A percentile compares a stretch with the other conserved stretches of the same genome.
phyloP scores from a whole-genome alignment of 306 rosid genomes.

The Elaeagnus macrophylla region DNA sequence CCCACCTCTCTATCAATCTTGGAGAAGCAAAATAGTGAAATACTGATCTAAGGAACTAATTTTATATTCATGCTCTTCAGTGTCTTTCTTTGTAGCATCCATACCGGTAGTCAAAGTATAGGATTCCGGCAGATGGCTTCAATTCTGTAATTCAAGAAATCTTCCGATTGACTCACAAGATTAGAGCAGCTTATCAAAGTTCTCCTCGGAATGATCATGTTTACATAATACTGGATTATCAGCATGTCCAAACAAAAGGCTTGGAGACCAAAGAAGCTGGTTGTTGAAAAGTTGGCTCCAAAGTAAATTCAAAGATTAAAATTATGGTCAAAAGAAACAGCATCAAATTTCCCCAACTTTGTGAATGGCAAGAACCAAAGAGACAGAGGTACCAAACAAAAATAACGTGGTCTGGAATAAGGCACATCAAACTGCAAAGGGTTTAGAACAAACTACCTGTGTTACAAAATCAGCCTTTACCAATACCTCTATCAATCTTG shows the following conservation, averaged over 20 bases:
- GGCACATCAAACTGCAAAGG: slow-evolving; percentile 94
- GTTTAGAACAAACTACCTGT: slow-evolving; percentile 81
- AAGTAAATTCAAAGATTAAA: slow-evolving; percentile 18
- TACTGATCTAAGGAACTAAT: slow-evolving; percentile 37
- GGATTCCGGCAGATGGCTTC: slow-evolving; percentile 19
- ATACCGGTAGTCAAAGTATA: slow-evolving; percentile 15
- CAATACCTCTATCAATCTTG: slow-evolving; percentile 64
- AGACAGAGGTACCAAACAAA: slow-evolving; percentile 68
- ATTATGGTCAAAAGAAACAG: background rate
- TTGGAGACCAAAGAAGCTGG: slow-evolving; percentile 44
- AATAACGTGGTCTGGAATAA: slow-evolving; percentile 92
- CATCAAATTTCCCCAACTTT: slow-evolving; percentile 1
- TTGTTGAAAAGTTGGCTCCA: slow-evolving; percentile 29
- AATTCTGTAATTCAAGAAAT: slow-evolving; percentile 55
- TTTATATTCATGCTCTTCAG: slow-evolving; percentile 17
- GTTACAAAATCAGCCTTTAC: slow-evolving; percentile 44
- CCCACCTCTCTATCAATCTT: slow-evolving; percentile 90
- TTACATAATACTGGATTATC: slow-evolving; percentile 21
- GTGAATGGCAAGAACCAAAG: slow-evolving; percentile 12
- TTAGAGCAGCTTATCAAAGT: slow-evolving; percentile 37
- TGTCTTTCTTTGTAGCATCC: slow-evolving; percentile 25
- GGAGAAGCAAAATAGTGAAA: slow-evolving; percentile 55
- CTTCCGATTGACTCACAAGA: slow-evolving; percentile 66
- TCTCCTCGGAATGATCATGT: slow-evolving; percentile 35
- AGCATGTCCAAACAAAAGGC: slow-evolving; percentile 41